A percentile compares a stretch with the other conserved stretches of the same genome.
Evolutionary conservation across 352 stramenopile species (phyloP).

Genomic region (Thalassiosira delicatula): DNA sequence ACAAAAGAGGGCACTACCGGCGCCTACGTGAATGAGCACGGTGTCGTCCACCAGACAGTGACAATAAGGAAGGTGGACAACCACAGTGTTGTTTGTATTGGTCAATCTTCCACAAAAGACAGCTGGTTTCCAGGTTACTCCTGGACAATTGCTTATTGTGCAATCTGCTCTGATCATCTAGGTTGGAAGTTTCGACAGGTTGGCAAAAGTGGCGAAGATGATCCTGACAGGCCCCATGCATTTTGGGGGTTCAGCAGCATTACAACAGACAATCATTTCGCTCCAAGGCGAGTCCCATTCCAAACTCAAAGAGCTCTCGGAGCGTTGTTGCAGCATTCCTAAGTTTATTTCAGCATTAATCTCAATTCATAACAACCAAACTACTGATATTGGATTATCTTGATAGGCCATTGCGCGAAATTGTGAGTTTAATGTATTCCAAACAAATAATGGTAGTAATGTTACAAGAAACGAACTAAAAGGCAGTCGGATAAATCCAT

Average conservation of each 20-base stretch:
- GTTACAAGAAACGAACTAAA: too few relatives aligned
- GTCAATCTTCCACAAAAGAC: conserved; percentile 68
- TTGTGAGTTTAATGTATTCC: too few relatives aligned
- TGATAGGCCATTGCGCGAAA: too few relatives aligned
- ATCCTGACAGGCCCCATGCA: conserved; percentile 30
- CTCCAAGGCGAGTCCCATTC: conserved; percentile 42
- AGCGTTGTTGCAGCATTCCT: conserved; percentile 33
- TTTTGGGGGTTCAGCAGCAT: conserved; percentile 64
- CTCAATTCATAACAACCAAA: too few relatives aligned
- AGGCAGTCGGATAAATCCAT: too few relatives aligned
- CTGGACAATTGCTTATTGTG: conserved; percentile 77
- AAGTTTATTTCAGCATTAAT: too few relatives aligned
- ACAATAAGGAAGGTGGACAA: too few relatives aligned
- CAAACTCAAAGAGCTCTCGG: conserved; percentile 4
- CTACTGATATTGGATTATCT: too few relatives aligned
- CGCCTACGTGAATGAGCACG: too few relatives aligned
- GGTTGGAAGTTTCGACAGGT: conserved; percentile 81
- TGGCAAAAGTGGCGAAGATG: conserved; percentile 23
- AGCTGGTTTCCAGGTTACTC: conserved; percentile 79
- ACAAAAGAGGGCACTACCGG: too few relatives aligned
- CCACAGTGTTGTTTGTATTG: conserved; percentile 59
- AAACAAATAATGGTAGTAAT: too few relatives aligned
- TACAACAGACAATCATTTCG: conserved; percentile 54
- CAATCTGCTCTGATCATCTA: conserved; percentile 64
- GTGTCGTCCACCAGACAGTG: too few relatives aligned